Evolutionary conservation across 768 basidiomycete species (phyloP).

Genomic region (Naganishia vaughanmartiniae): DNA sequence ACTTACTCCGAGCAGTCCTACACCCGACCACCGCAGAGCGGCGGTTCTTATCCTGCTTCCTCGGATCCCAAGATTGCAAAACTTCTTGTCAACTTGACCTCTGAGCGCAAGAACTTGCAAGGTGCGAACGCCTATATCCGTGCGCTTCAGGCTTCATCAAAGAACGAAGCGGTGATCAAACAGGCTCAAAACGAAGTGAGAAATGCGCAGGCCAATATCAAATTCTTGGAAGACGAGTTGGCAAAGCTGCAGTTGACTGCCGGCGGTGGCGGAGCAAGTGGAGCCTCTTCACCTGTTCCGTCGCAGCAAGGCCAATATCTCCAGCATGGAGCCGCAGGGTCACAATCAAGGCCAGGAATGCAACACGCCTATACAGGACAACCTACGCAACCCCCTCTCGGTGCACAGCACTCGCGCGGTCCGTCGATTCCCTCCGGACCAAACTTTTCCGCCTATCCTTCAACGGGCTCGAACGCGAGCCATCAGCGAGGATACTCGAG

Average conservation of each 20-base stretch:
- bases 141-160: conserved; percentile 49
- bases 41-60: conserved; percentile 32
- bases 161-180: conserved; percentile 52
- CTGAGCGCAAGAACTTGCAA: conserved; percentile 46
- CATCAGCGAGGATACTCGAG: conserved; percentile 26
- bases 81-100: conserved; percentile 47
- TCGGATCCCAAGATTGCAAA: conserved; percentile 48
- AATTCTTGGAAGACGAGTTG: conserved; percentile 50
- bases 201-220: conserved; percentile 48
- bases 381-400: not conserved
- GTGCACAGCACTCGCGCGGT: not conserved
- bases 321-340: conserved; percentile 9
- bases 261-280: conserved; percentile 14
- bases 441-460: not conserved
- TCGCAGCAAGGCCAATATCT: conserved; percentile 11
- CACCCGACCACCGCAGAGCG: not conserved
- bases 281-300: not conserved
- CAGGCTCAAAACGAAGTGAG: conserved; percentile 52
- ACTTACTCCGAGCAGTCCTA: not conserved
- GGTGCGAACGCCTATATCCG: conserved; percentile 50
- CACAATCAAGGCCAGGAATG: conserved; percentile 18
- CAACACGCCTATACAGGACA: conserved; percentile 18
- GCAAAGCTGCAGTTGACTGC: conserved; percentile 45
- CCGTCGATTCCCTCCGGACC: not conserved
- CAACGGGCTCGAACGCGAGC: not conserved